phyloP scores from a whole-genome alignment of 2,329 filamentous ascomycete genomes.

The Beauveria pseudobassiana region DNA sequence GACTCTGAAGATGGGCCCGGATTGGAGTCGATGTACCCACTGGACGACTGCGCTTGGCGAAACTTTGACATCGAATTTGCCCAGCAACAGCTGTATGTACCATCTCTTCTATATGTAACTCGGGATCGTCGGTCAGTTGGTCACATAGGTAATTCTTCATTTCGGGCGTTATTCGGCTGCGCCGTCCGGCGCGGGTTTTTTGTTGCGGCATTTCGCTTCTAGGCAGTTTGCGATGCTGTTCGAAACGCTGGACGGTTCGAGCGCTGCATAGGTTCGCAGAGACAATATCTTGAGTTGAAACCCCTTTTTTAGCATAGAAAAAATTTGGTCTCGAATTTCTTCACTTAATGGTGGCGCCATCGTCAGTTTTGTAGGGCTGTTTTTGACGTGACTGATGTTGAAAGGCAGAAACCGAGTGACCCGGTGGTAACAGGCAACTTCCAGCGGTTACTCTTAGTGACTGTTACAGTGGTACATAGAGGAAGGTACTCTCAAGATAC shows the following conservation, averaged over 20 bases:
- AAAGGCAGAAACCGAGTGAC: neutral
- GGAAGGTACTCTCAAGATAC: neutral
- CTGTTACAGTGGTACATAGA: neutral
- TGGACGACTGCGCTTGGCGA: too few relatives aligned
- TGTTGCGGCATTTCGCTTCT: conserved; percentile 3
- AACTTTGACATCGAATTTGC: too few relatives aligned
- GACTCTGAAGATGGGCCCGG: too few relatives aligned
- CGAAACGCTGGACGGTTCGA: neutral
- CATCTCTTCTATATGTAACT: neutral
- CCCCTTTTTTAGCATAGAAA: neutral
- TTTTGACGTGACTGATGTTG: too few relatives aligned
- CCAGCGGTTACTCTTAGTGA: neutral
- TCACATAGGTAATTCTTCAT: conserved; percentile 7
- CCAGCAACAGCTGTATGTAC: too few relatives aligned
- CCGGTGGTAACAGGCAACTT: neutral
- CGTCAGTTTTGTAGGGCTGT: too few relatives aligned
- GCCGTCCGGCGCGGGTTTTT: neutral
- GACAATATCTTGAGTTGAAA: neutral
- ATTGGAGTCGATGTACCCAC: too few relatives aligned
- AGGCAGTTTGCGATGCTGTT: neutral
- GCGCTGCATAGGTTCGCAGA: neutral
- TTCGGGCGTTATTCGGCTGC: conserved; percentile 6
- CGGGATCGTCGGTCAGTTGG: conserved; percentile 4
- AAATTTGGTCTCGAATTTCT: too few relatives aligned
- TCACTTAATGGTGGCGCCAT: too few relatives aligned